These are phyloP conservation scores for Rostrohypoxylon terebratum DNA, from an alignment of 495 filamentous ascomycete species.

Conservation along the genomic window DNA sequence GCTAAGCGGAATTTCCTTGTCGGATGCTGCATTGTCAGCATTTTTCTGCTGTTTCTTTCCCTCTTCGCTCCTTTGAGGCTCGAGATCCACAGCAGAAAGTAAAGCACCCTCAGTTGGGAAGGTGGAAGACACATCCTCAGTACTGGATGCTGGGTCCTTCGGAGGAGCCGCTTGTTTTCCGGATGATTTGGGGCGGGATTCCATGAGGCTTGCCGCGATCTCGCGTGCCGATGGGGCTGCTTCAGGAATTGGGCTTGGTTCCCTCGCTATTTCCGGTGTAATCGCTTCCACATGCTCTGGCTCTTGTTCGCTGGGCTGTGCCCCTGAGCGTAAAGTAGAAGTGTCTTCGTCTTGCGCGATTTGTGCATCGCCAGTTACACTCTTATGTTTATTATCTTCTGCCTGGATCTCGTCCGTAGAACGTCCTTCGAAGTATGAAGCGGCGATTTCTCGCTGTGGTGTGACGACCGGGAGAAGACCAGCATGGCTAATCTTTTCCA, in stretches of 20 bases:
- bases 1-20: constrained; percentile 58
- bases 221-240: constrained; percentile 33
- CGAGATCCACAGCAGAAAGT: constrained; percentile 46
- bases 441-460: constrained; percentile 39
- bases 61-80: constrained; percentile 45
- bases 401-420: background rate
- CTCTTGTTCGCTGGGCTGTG: constrained; percentile 12
- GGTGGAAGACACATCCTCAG: constrained; percentile 34
- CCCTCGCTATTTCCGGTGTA: constrained; percentile 13
- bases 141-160: constrained; percentile 31
- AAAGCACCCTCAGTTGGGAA: constrained; percentile 47
- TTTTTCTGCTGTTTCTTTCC: constrained; percentile 41
- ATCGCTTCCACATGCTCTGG: constrained; percentile 3
- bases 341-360: background rate
- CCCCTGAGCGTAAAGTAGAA: constrained; percentile 1
- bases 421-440: constrained; percentile 40
- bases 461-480: constrained; percentile 31
- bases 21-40: constrained; percentile 48
- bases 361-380: background rate
- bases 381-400: constrained; percentile 7
- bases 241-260: constrained; percentile 20
- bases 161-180: constrained; percentile 25
- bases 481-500: constrained; percentile 3
- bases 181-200: constrained; percentile 23
- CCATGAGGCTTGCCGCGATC: constrained; percentile 31